Percentiles rank a stretch among this genome's conserved stretches.
Conservation (phyloP, 441 rosid genomes). For the Brassica hybrid region DNA sequence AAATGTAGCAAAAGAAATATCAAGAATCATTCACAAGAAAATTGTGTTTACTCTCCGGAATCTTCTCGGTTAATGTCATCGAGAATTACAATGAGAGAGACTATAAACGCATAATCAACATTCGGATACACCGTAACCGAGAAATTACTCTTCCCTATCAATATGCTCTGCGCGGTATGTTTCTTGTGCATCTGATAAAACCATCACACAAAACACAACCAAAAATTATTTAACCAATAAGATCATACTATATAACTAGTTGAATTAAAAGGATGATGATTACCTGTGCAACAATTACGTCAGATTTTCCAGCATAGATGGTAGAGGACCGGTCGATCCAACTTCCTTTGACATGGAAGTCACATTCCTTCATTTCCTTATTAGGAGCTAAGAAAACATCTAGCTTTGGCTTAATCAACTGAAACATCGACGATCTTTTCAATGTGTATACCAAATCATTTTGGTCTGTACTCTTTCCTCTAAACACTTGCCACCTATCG, state of each 20-base stretch:
- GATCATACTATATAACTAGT: neutral
- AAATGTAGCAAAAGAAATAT: neutral
- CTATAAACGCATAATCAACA: constrained; percentile 56
- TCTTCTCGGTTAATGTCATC: constrained; percentile 49
- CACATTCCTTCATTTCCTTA: constrained; percentile 45
- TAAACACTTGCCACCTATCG: constrained; percentile 56
- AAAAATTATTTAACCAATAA: neutral
- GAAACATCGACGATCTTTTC: constrained; percentile 51
- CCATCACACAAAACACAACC: neutral
- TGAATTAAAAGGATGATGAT: neutral
- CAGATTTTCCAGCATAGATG: constrained; percentile 57
- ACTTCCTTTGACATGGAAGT: constrained; percentile 60
- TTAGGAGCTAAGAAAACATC: constrained; percentile 57
- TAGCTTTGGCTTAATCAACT: constrained; percentile 47
- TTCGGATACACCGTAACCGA: constrained; percentile 55
- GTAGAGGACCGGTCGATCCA: constrained; percentile 49
- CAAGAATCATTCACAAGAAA: neutral
- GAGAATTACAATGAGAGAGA: constrained; percentile 58
- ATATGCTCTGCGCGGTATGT: constrained; percentile 38
- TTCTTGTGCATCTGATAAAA: constrained; percentile 57
- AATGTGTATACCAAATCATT: constrained; percentile 51
- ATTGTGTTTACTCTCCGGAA: constrained; percentile 16
- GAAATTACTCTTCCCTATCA: constrained; percentile 52
- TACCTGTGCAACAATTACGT: constrained; percentile 55
- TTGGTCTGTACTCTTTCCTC: constrained; percentile 53